phyloP scores from a whole-genome alignment of 345 rosid genomes.

The Brassica carinata region DNA sequence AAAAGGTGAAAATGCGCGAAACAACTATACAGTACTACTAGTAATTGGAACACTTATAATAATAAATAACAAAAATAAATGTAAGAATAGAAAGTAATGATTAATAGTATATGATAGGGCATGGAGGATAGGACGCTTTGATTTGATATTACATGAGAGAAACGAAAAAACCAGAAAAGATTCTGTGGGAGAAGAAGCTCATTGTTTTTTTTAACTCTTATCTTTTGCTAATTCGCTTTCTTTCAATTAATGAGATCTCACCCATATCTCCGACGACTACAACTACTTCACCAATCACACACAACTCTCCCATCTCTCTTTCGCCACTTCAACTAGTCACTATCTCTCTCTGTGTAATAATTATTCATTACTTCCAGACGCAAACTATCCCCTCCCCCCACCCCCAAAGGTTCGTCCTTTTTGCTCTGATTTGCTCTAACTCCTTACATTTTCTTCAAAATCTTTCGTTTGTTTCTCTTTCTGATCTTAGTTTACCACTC shows the following conservation, averaged over 20 bases:
- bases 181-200: slow-evolving; percentile 36
- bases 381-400: not conserved
- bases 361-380: not conserved
- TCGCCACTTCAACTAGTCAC: slow-evolving; percentile 24
- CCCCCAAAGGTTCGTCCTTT: slow-evolving; percentile 34
- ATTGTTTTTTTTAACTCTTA: slow-evolving; percentile 9
- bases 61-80: not conserved
- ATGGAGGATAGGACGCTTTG: not conserved
- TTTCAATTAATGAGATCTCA: slow-evolving; percentile 50
- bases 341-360: slow-evolving; percentile 5
- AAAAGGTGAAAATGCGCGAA: not conserved
- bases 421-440: slow-evolving; percentile 14
- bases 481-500: not conserved
- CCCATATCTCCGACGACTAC: slow-evolving; percentile 31
- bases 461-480: not conserved
- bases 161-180: slow-evolving; percentile 31
- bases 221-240: slow-evolving; percentile 20
- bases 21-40: not conserved
- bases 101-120: not conserved
- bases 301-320: slow-evolving; percentile 6
- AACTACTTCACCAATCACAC: slow-evolving; percentile 23
- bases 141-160: slow-evolving; percentile 8
- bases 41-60: not conserved
- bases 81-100: slow-evolving; percentile 4
- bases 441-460: not conserved